Percentiles rank a stretch among this genome's conserved stretches.
Conservation (phyloP, 345 rosid genomes). For the Reutealis trisperma region DNA sequence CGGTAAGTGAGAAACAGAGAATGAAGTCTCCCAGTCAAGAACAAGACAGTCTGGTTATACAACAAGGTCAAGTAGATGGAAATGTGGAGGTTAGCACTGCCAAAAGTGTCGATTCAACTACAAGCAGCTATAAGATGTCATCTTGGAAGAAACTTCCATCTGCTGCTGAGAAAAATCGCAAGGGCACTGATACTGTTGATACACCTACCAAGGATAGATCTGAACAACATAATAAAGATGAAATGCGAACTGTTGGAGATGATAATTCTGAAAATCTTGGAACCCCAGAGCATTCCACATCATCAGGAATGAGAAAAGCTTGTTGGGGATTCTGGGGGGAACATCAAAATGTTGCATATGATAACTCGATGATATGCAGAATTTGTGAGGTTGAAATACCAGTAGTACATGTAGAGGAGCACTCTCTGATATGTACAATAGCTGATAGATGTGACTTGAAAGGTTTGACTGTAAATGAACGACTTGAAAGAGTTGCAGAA, state of each 20-base stretch:
- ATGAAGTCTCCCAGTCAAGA: constrained; percentile 42
- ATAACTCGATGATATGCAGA: constrained; percentile 91
- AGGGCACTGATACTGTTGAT: constrained; percentile 44
- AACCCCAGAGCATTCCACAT: constrained; percentile 53
- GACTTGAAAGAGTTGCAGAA: constrained; percentile 90
- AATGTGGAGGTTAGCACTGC: constrained; percentile 60
- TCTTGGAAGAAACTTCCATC: constrained; percentile 96
- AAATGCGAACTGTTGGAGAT: constrained; percentile 43
- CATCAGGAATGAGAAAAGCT: constrained; percentile 44
- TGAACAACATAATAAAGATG: constrained; percentile 38
- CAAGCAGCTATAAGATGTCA: constrained; percentile 82
- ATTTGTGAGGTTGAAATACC: constrained; percentile 99
- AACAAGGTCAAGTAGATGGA: constrained; percentile 45
- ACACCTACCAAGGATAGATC: constrained; percentile 52
- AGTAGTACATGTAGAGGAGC: constrained; percentile 96
- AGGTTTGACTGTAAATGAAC: constrained; percentile 73
- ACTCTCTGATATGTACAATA: constrained; percentile 88
- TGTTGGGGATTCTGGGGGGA: constrained; percentile 75
- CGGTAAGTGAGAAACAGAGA: constrained; percentile 44
- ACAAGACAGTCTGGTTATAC: constrained; percentile 25
- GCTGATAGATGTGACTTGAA: constrained; percentile 98
- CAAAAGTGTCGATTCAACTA: constrained; percentile 71
- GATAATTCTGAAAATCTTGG: constrained; percentile 47
- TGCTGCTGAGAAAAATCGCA: constrained; percentile 67
- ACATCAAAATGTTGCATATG: constrained; percentile 59